Conservation (phyloP, 1,284 basidiomycete species). For the Fomitopsis betulina region DNA sequence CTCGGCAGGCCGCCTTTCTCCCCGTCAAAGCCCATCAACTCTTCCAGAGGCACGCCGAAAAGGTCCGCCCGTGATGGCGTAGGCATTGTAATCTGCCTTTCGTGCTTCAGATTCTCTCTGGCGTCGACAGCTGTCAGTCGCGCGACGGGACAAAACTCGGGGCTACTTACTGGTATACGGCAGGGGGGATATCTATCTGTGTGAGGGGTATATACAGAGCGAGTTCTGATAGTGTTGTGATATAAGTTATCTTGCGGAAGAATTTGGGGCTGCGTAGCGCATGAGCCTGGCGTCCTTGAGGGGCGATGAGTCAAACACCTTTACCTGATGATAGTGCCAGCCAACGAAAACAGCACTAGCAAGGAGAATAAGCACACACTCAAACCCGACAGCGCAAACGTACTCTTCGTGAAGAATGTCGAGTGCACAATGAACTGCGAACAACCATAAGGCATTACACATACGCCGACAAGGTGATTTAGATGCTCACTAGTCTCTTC, state of each 20-base stretch:
- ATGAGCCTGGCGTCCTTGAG: neutral
- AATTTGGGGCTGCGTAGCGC: constrained; percentile 67
- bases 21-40: constrained; percentile 77
- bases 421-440: constrained; percentile 79
- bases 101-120: constrained; percentile 73
- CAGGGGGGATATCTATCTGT: constrained; percentile 80
- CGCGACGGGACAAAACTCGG: neutral
- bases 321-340: constrained; percentile 79
- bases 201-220: constrained; percentile 74
- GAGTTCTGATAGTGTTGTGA: constrained; percentile 70
- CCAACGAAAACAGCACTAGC: constrained; percentile 78
- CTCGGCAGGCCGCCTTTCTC: constrained; percentile 77
- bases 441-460: neutral
- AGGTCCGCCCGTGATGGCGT: constrained; percentile 51
- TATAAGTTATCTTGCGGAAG: constrained; percentile 73
- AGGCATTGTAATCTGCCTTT: constrained; percentile 62
- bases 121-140: neutral
- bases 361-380: neutral
- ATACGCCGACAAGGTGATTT: neutral
- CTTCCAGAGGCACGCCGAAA: constrained; percentile 77
- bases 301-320: neutral
- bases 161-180: constrained; percentile 62
- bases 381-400: constrained; percentile 17
- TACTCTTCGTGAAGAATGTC: constrained; percentile 84
- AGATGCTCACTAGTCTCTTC: constrained; percentile 60